Base-by-base conservation (phyloP, 148 eudicot genomes). In the Vaccinium macrocarpon region DNA sequence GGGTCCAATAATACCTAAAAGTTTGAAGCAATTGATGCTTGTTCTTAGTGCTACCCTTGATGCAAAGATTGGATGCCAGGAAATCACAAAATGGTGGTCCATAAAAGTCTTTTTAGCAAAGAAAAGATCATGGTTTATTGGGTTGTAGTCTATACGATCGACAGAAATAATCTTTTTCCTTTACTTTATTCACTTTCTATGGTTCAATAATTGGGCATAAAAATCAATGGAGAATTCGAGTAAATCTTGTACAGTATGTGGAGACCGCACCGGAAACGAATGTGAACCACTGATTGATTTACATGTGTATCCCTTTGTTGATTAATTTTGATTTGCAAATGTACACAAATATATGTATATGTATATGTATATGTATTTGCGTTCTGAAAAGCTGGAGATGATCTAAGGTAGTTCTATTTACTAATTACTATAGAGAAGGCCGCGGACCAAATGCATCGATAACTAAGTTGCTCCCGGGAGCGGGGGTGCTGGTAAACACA, bases 1-100 rank as follows among this genome's bases (percentile, higher is more conserved):
- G 50, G 10, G 66, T 72, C 50, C 78, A 82, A 71, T 82, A 82
- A 82, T 29, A 53, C 35, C 12, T 5, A 49, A 59, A 81, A 81
- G 83, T 66, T 81, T n/a, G n/a, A 64, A 81, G 83, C n/a, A 82
- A 82, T 51, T 70, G 64, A 71, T 70, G 64, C 57, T 64, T 49
- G 38, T 23, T 64, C 55, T 48, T n/a, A 82, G 64, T 82, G 78
- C 13, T 59, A 16, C 32, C 23, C 50, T 48, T 48, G 48, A 64
- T 62, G 23, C 29, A 66, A 52, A 32, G 25, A 72, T 52, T 35
- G 61, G 78, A 12, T 71, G 78, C 51, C 84, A 14, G 21, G 21
- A 32, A 14, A 32, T 14, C 48, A 42, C 11, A 2, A 27, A 71
- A 52, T 72, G 66, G 84, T 82, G 84, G 84, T 72, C 84, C 84